Evolutionary conservation across 768 basidiomycete species (phyloP).

Genomic region (Grammothele lineata): DNA sequence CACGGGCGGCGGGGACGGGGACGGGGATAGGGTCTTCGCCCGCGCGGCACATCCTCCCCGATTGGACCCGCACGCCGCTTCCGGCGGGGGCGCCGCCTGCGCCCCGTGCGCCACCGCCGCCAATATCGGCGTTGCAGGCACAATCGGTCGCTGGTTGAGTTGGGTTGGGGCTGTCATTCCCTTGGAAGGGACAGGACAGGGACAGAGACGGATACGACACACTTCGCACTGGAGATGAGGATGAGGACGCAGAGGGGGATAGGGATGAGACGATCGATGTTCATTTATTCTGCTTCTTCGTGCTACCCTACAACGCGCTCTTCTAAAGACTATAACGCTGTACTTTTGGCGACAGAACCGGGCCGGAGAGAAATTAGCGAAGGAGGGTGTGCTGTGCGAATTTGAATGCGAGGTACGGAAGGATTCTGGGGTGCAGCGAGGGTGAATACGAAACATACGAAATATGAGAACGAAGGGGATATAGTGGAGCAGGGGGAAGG

Average conservation of each 20-base stretch:
- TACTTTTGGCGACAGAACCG: conserved; percentile 7
- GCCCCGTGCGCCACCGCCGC: conserved; percentile 12
- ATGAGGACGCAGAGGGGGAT: too few species aligned
- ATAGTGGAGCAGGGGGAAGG: not conserved
- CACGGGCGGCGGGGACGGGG: conserved; percentile 2
- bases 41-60: conserved; percentile 55
- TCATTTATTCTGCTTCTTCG: conserved; percentile 1
- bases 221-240: too few species aligned
- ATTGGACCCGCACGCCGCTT: conserved; percentile 74
- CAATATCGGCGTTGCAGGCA: conserved; percentile 17
- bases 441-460: not conserved
- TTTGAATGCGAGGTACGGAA: too few species aligned
- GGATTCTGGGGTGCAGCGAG: too few species aligned
- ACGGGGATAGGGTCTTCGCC: conserved; percentile 23
- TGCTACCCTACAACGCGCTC: conserved; percentile 8
- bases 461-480: not conserved
- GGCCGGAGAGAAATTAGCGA: too few species aligned
- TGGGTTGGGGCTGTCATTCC: too few species aligned
- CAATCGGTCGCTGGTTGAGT: conserved; percentile 5
- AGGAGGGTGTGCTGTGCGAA: too few species aligned
- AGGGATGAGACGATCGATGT: too few species aligned
- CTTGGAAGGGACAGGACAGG: too few species aligned
- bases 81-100: conserved; percentile 62
- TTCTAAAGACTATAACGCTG: conserved; percentile 14
- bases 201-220: too few species aligned